These are phyloP conservation scores for Puccinia triticina DNA, from an alignment of 1,284 basidiomycete genomes.

Conservation along the genomic window DNA sequence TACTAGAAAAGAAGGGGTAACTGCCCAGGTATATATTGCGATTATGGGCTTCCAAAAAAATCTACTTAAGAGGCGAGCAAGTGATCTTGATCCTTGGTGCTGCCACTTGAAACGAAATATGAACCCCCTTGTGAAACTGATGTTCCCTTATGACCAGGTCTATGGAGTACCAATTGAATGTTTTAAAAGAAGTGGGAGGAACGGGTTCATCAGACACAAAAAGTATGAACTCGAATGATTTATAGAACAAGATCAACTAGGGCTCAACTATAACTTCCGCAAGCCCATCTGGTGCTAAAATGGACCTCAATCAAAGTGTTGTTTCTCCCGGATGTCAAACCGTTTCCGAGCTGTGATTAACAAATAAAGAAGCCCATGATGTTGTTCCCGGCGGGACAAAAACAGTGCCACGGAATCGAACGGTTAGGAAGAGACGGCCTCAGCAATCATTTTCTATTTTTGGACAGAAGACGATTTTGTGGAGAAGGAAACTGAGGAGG, in stretches of 20 bases:
- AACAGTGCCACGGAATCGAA: not conserved
- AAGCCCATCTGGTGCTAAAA: constrained; percentile 31
- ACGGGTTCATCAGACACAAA: not conserved
- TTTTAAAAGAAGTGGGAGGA: not conserved
- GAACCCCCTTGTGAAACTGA: constrained; percentile 41
- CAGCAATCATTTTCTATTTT: not conserved
- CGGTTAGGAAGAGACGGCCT: not conserved
- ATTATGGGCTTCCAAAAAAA: too few relatives aligned
- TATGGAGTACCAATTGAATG: not conserved
- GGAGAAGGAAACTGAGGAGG: not conserved
- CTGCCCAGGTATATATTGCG: too few relatives aligned
- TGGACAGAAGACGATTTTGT: too few relatives aligned
- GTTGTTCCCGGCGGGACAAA: not conserved
- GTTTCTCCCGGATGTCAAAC: constrained; percentile 15
- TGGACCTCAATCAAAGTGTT: constrained; percentile 3
- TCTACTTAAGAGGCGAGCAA: constrained; percentile 21
- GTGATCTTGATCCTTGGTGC: constrained; percentile 28
- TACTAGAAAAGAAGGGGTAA: not conserved
- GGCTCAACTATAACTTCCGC: constrained; percentile 42
- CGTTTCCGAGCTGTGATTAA: constrained; percentile 20
- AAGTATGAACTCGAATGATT: not conserved
- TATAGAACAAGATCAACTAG: not conserved
- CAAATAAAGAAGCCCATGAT: not conserved
- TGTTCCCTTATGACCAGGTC: constrained; percentile 34
- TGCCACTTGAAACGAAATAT: constrained; percentile 38